Conservation (phyloP, 2,329 filamentous ascomycete genomes). For the Epichloe typhina region DNA sequence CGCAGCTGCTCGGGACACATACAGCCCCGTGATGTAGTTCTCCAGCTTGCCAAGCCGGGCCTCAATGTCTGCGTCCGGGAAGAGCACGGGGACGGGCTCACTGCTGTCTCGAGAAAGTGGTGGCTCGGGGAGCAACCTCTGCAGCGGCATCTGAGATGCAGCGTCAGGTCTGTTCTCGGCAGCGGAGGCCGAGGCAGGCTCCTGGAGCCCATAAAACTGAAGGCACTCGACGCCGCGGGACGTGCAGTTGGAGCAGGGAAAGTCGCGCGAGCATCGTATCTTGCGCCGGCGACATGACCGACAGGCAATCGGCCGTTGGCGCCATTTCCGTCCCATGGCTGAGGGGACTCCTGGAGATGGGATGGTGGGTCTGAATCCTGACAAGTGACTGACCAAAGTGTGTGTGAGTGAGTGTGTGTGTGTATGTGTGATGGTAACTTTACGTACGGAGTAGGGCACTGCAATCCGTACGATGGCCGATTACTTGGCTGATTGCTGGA, state of each 20-base stretch:
- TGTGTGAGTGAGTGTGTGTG: too few relatives aligned
- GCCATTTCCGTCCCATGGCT: slow-evolving; percentile 16
- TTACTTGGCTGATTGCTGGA: too few relatives aligned
- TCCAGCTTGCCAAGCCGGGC: slow-evolving; percentile 2
- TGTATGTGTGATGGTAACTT: too few relatives aligned
- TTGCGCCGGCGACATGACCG: slow-evolving; percentile 20
- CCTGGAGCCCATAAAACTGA: slow-evolving; percentile 4
- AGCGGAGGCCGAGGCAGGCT: not conserved
- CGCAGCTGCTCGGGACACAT: not conserved
- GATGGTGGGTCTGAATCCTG: not conserved
- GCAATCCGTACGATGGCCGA: too few relatives aligned
- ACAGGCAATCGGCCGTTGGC: slow-evolving; percentile 20
- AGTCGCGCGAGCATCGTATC: slow-evolving; percentile 19
- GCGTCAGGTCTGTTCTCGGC: not conserved
- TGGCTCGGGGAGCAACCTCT: not conserved
- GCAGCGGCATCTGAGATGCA: not conserved
- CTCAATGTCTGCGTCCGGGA: not conserved
- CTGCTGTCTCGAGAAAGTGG: not conserved
- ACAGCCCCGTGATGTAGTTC: not conserved
- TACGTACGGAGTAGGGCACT: too few relatives aligned
- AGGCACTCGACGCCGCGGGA: slow-evolving; percentile 16
- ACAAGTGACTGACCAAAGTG: too few relatives aligned
- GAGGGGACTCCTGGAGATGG: not conserved
- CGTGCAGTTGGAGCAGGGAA: slow-evolving; percentile 21
- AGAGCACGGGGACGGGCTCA: not conserved